Percentiles rank a stretch among this genome's conserved stretches.
Conservation (phyloP, 2,329 filamentous ascomycete genomes). For the Mariannaea sp. region DNA sequence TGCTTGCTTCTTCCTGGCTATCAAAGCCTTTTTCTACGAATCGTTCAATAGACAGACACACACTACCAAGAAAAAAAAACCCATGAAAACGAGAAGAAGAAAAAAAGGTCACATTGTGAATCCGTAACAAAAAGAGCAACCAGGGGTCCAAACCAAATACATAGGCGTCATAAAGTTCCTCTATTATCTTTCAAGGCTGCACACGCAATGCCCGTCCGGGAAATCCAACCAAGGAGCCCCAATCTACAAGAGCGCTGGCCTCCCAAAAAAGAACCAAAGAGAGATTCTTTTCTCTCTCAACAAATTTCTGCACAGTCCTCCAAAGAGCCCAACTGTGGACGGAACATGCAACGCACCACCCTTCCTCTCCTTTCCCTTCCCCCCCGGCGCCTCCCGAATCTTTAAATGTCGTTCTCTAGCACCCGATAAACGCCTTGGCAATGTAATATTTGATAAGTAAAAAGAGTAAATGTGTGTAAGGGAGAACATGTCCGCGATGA, state of each 20-base stretch:
- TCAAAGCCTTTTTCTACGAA: too few relatives aligned
- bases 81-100: not conserved
- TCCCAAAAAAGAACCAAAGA: too few relatives aligned
- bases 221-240: slow-evolving; percentile 21
- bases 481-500: slow-evolving; percentile 8
- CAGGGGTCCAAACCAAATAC: slow-evolving; percentile 2
- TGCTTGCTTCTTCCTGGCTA: too few relatives aligned
- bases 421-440: slow-evolving; percentile 40
- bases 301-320: slow-evolving; percentile 10
- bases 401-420: slow-evolving; percentile 28
- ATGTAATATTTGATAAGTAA: slow-evolving; percentile 32
- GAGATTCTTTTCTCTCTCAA: slow-evolving; percentile 5
- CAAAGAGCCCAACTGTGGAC: slow-evolving; percentile 6
- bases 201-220: slow-evolving; percentile 20
- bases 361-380: slow-evolving; percentile 8
- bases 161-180: slow-evolving; percentile 16
- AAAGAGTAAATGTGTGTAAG: slow-evolving; percentile 13
- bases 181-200: slow-evolving; percentile 31
- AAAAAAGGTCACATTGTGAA: not conserved
- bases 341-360: not conserved
- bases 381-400: slow-evolving; percentile 11
- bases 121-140: too few relatives aligned
- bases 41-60: too few relatives aligned
- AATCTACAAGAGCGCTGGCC: slow-evolving; percentile 25
- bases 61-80: not conserved